phyloP scores from a whole-genome alignment of 345 rosid species.

The Lagerstroemia speciosa region DNA sequence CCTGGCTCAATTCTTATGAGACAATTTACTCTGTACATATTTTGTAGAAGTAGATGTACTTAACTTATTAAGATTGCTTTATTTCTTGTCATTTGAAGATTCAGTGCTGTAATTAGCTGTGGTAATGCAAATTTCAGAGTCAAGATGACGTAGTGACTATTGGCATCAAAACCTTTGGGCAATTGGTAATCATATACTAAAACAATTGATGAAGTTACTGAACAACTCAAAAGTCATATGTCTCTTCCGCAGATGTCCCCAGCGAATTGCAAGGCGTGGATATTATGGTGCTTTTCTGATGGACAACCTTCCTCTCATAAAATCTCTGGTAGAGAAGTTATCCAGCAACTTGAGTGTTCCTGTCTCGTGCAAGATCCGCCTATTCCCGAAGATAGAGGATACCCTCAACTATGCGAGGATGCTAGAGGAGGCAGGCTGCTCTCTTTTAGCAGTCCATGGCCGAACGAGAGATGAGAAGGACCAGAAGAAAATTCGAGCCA shows the following conservation, averaged over 20 bases:
- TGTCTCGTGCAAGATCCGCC: constrained; percentile 84
- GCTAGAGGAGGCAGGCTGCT: constrained; percentile 95
- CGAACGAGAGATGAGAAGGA: constrained; percentile 84
- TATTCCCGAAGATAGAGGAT: constrained; percentile 65
- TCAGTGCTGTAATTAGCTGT: background rate
- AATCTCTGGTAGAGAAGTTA: constrained; percentile 73
- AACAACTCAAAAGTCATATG: background rate
- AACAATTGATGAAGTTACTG: background rate
- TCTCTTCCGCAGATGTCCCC: constrained; percentile 59
- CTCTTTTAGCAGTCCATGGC: constrained; percentile 85
- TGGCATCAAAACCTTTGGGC: background rate
- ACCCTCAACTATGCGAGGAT: constrained; percentile 76
- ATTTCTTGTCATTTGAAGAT: background rate
- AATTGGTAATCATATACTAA: background rate
- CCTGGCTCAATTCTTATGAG: background rate
- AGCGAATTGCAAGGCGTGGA: constrained; percentile 84
- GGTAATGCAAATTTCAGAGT: background rate
- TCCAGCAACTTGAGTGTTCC: constrained; percentile 55
- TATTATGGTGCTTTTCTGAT: constrained; percentile 89
- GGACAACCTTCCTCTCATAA: constrained; percentile 88
- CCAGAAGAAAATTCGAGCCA: constrained; percentile 68
- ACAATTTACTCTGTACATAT: background rate
- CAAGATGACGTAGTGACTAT: background rate
- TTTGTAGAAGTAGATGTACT: background rate
- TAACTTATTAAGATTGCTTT: background rate